Evolutionary conservation across 2,329 filamentous ascomycete species (phyloP).

Genomic region (Paraconiothyrium brasiliense): DNA sequence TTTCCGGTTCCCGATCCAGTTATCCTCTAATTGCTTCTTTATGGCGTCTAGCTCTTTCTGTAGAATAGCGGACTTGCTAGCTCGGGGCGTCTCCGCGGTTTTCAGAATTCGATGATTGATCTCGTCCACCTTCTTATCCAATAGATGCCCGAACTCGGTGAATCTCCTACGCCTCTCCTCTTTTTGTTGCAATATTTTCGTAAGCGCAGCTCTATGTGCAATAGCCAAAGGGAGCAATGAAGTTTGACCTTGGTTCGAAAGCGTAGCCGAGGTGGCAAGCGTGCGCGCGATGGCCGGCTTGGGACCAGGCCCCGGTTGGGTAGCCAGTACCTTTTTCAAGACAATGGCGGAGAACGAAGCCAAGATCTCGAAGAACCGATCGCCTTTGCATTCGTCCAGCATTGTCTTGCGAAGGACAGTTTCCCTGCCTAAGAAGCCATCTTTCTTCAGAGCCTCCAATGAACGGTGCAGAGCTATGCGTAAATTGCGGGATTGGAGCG

Average conservation of each 20-base stretch:
- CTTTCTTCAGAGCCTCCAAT: slow-evolving; percentile 88
- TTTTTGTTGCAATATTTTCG: slow-evolving; percentile 67
- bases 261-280: slow-evolving; percentile 56
- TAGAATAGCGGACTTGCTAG: slow-evolving; percentile 40
- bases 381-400: slow-evolving; percentile 95
- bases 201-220: slow-evolving; percentile 75
- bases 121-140: slow-evolving; percentile 70
- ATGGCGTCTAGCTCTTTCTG: slow-evolving; percentile 51
- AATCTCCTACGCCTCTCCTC: slow-evolving; percentile 68
- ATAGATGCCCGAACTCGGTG: slow-evolving; percentile 68
- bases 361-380: slow-evolving; percentile 86
- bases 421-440: slow-evolving; percentile 81
- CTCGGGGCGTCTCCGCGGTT: slow-evolving; percentile 37
- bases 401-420: slow-evolving; percentile 88
- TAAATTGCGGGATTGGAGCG: slow-evolving; percentile 89
- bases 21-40: slow-evolving; percentile 70
- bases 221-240: slow-evolving; percentile 72
- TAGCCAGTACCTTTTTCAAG: slow-evolving; percentile 72
- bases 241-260: slow-evolving; percentile 44
- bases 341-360: slow-evolving; percentile 85
- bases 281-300: slow-evolving; percentile 57
- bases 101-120: slow-evolving; percentile 64
- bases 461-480: slow-evolving; percentile 82
- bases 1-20: slow-evolving; percentile 80
- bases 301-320: slow-evolving; percentile 54